Evolutionary conservation across 2,329 filamentous ascomycete species (phyloP), one percentile per base, ranked within the genome.

Genomic region (Samsoniella hepiali): DNA sequence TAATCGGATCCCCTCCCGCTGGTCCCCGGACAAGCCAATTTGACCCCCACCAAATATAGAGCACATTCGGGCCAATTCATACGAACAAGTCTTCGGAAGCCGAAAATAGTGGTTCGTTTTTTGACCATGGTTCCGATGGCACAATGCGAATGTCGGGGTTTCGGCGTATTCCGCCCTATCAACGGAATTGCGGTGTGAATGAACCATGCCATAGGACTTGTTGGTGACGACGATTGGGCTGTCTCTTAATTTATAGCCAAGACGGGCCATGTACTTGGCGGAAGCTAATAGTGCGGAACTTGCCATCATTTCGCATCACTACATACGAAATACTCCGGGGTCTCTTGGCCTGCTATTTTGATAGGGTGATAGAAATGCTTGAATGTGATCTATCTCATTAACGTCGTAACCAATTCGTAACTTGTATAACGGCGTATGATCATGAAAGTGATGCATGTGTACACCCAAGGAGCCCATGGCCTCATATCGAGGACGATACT

Each of bases 1-100:
- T 59, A 63, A 63, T 60, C 62, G 62, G 62, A 56, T 59, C 49
- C 1, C 27, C 42, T 60, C 27, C 62, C 62, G 62, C 56, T 32
- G 9, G 36, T 38, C 62, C 62, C 54, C 49, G 56, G 56, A 36
- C 15, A 6, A 34, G 51, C 50, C 47, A 59, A 54, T 44, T 58
- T 63, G 62, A 63, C 62, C 62, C 62, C 62, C 62, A 63, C 62
- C 42, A 32, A 34, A 54, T 13, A 13, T 36, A 2, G n/a, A 10
- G 38, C n/a, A 36, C n/a, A 51, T 32, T 32, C 17, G n/a, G 27
- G 29, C 9, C 38, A 22, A 5, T 40, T 40, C 38, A 40, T 50
- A 50, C 29, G 29, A 32, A 22, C 22, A 22, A 50, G 27, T 50
- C 31, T 34, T 31, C 15, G 17, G 8, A 34, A 57, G 34, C 51